Conservation (phyloP, 2,329 filamentous ascomycete species). For the Botrytis fabae region DNA sequence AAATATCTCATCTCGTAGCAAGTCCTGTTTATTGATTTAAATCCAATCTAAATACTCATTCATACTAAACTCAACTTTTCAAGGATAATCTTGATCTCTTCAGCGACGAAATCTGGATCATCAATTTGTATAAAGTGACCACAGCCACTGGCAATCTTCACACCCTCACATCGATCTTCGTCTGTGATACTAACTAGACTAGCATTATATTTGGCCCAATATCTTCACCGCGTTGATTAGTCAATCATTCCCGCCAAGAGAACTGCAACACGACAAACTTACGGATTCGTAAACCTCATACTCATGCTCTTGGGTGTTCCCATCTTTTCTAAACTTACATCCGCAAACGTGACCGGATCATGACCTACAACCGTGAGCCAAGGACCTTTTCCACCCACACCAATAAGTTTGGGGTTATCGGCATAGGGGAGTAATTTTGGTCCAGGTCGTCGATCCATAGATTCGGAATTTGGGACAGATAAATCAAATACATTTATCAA, state of each 20-base stretch:
- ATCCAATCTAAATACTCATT: background rate
- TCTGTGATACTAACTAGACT: conserved; percentile 39
- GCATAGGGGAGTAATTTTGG: conserved; percentile 36
- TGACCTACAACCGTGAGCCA: conserved; percentile 40
- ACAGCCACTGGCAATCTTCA: conserved; percentile 39
- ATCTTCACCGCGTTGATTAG: conserved; percentile 29
- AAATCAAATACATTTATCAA: conserved; percentile 38
- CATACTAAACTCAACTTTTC: conserved; percentile 37
- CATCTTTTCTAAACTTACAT: conserved; percentile 39
- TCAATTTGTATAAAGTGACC: conserved; percentile 42
- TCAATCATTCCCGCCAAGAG: background rate
- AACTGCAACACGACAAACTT: conserved; percentile 24
- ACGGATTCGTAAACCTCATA: conserved; percentile 40
- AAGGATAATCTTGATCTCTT: conserved; percentile 42
- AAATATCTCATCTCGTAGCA: background rate
- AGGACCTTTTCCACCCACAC: conserved; percentile 34
- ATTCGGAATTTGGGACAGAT: conserved; percentile 38
- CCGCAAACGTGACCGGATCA: conserved; percentile 39
- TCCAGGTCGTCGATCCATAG: conserved; percentile 36
- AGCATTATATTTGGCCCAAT: conserved; percentile 42
- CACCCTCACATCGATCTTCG: conserved; percentile 32
- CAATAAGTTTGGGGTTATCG: conserved; percentile 37
- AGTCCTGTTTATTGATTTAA: background rate
- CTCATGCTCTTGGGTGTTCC: conserved; percentile 39
- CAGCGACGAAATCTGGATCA: conserved; percentile 38